phyloP scores from a whole-genome alignment of 805 yeast species.

The Candida montana region DNA sequence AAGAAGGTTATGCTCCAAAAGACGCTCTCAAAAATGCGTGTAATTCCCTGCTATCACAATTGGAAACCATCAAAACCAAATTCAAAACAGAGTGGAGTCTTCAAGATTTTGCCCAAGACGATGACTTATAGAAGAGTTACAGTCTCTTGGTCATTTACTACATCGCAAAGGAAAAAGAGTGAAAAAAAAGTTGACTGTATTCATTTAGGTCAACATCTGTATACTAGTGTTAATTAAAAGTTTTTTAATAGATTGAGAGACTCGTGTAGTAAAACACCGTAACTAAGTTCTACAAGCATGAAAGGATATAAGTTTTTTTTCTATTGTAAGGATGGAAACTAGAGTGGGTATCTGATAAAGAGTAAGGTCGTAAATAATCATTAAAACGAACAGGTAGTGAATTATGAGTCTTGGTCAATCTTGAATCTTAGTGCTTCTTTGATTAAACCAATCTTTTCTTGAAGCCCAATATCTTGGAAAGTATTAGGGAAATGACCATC shows the following conservation, averaged over 20 bases:
- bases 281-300: too few relatives aligned
- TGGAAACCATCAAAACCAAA: constrained; percentile 66
- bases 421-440: constrained; percentile 56
- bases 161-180: too few relatives aligned
- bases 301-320: too few relatives aligned
- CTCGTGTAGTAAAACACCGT: too few relatives aligned
- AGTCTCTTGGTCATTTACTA: too few relatives aligned
- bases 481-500: constrained; percentile 43
- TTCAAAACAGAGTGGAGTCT: constrained; percentile 92
- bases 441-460: constrained; percentile 47
- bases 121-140: constrained; percentile 4
- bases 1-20: constrained; percentile 88
- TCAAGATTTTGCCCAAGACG: constrained; percentile 57
- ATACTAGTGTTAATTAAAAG: background rate
- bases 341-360: too few relatives aligned
- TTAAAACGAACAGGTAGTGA: background rate
- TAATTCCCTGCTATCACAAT: constrained; percentile 71
- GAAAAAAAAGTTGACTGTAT: too few relatives aligned
- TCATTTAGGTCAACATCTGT: too few relatives aligned
- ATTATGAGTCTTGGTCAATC: constrained; percentile 9
- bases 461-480: constrained; percentile 38
- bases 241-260: too few relatives aligned
- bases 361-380: constrained; percentile 1
- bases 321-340: too few relatives aligned
- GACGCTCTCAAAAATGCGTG: constrained; percentile 91